Evolutionary conservation across 129 eudicot genomes (phyloP).

Genomic region (Lactuca saligna): DNA sequence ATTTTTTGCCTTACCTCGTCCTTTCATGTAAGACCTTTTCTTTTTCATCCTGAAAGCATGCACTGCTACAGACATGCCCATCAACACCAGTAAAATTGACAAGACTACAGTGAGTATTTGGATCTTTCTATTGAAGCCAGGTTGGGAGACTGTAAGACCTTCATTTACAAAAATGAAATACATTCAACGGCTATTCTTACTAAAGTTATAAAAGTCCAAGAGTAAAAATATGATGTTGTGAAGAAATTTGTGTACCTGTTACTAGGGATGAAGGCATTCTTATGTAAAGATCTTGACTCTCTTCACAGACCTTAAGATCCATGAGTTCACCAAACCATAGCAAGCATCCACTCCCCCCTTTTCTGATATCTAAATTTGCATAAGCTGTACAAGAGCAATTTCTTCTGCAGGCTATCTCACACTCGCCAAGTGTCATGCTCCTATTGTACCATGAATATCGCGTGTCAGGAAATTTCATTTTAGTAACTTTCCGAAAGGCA

Average conservation of each 20-base stretch:
- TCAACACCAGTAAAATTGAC: not conserved
- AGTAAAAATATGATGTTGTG: not conserved
- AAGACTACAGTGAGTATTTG: not conserved
- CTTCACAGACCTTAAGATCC: conserved; percentile 16
- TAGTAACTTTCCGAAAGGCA: conserved; percentile 7
- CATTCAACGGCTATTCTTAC: not conserved
- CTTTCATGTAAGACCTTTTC: conserved; percentile 8
- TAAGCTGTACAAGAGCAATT: conserved; percentile 43
- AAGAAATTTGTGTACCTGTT: conserved; percentile 3
- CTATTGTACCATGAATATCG: conserved; percentile 13
- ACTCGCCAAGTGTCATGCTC: conserved; percentile 16
- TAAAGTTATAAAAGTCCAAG: too few relatives aligned
- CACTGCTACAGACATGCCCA: not conserved
- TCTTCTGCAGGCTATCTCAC: conserved; percentile 28
- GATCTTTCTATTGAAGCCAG: not conserved
- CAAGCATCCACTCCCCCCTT: conserved; percentile 46
- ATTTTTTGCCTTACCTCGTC: conserved; percentile 11
- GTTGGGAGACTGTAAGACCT: conserved; percentile 3
- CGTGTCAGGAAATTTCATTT: conserved; percentile 32
- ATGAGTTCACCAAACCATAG: conserved; percentile 43
- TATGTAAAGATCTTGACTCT: conserved; percentile 22
- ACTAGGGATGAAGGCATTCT: conserved; percentile 20
- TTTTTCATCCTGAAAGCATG: not conserved
- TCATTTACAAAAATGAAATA: not conserved
- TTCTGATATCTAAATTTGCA: conserved; percentile 3